phyloP scores from a whole-genome alignment of 192 early-diverging fungal species.

The Phlyctochytrium bullatum region DNA sequence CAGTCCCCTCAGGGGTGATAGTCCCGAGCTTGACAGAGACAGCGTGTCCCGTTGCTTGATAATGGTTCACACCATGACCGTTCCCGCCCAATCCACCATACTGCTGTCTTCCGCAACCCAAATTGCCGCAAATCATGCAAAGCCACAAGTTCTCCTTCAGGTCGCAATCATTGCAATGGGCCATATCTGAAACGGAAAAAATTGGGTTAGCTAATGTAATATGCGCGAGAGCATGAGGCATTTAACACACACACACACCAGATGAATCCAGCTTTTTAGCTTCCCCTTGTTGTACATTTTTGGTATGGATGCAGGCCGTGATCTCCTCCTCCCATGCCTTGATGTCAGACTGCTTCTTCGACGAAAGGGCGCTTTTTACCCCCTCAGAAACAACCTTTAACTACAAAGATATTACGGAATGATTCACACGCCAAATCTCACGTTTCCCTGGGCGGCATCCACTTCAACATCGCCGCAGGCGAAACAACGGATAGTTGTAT shows the following conservation, averaged over 20 bases:
- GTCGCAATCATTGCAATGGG: slow-evolving; percentile 80
- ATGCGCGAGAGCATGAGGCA: background rate
- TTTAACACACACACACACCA: slow-evolving; percentile 34
- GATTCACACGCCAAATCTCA: slow-evolving; percentile 17
- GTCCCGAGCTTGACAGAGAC: slow-evolving; percentile 92
- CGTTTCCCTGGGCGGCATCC: slow-evolving; percentile 54
- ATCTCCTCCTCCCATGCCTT: slow-evolving; percentile 94
- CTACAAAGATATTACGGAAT: slow-evolving; percentile 39
- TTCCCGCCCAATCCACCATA: slow-evolving; percentile 92
- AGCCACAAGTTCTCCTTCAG: slow-evolving; percentile 94
- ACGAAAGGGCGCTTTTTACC: slow-evolving; percentile 75
- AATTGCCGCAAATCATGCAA: slow-evolving; percentile 87
- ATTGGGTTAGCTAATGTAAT: background rate
- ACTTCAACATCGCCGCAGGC: slow-evolving; percentile 65
- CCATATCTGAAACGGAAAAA: slow-evolving; percentile 36
- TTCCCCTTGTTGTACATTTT: slow-evolving; percentile 62
- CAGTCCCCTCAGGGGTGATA: slow-evolving; percentile 95
- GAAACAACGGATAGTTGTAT: slow-evolving; percentile 77
- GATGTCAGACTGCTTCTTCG: slow-evolving; percentile 81
- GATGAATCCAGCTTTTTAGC: slow-evolving; percentile 37
- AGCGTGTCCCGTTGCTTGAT: slow-evolving; percentile 73
- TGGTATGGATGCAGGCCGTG: slow-evolving; percentile 74
- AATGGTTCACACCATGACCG: slow-evolving; percentile 87
- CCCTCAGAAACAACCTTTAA: slow-evolving; percentile 60
- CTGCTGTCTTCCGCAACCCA: slow-evolving; percentile 93